These are phyloP conservation scores for Fagus sylvatica DNA, from an alignment of 306 rosid genomes.

Conservation along the genomic window DNA sequence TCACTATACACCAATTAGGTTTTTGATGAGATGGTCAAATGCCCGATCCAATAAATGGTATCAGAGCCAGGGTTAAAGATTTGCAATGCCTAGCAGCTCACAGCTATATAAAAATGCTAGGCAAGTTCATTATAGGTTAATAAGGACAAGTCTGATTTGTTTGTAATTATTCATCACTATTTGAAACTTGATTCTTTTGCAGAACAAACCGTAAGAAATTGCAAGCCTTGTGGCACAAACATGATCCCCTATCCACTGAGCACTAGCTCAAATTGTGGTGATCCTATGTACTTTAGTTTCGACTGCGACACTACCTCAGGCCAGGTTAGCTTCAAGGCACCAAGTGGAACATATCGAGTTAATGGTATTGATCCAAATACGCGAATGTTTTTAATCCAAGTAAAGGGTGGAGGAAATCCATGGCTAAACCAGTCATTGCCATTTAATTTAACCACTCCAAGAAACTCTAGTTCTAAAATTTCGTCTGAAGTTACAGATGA, in stretches of 20 bases:
- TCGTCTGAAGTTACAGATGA: not conserved
- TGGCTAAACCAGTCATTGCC: not conserved
- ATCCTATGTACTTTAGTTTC: slow-evolving; percentile 36
- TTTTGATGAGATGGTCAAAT: too few relatives aligned
- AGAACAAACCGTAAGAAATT: slow-evolving; percentile 31
- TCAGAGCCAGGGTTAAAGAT: too few relatives aligned
- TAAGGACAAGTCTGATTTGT: too few relatives aligned
- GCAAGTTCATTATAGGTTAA: too few relatives aligned
- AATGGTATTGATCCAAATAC: not conserved
- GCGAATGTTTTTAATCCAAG: slow-evolving; percentile 18
- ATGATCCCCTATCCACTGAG: slow-evolving; percentile 56
- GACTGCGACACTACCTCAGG: slow-evolving; percentile 11
- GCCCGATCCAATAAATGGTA: too few relatives aligned
- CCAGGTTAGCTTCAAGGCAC: slow-evolving; percentile 27
- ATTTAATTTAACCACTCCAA: slow-evolving; percentile 1
- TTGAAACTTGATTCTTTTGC: slow-evolving; percentile 12
- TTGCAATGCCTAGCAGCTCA: too few relatives aligned
- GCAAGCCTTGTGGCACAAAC: slow-evolving; percentile 46
- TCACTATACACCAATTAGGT: too few relatives aligned
- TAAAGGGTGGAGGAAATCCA: not conserved
- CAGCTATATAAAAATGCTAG: too few relatives aligned
- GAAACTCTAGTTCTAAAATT: too few relatives aligned
- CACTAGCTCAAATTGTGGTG: slow-evolving; percentile 44
- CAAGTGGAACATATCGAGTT: not conserved
- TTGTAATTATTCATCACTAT: too few relatives aligned